Conservation (phyloP, 2,329 filamentous ascomycete species). For the Ascochyta pisi region DNA sequence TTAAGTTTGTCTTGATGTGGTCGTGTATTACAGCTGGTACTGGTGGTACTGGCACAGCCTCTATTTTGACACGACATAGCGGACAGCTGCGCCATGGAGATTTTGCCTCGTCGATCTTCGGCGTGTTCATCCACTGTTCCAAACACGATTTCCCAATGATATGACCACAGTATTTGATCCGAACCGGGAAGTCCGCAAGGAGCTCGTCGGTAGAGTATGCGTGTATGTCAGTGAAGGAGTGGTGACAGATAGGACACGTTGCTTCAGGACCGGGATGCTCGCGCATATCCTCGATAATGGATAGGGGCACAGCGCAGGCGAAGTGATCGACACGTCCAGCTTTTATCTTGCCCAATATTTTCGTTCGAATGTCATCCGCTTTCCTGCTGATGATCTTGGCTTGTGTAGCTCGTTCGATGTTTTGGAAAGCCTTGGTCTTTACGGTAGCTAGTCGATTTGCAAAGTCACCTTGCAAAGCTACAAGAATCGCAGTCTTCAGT, state of each 20-base stretch:
- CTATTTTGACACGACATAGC: slow-evolving; percentile 28
- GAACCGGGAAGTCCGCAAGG: slow-evolving; percentile 31
- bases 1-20: slow-evolving; percentile 16
- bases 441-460: slow-evolving; percentile 12
- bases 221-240: slow-evolving; percentile 23
- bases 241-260: slow-evolving; percentile 28
- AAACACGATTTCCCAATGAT: slow-evolving; percentile 33
- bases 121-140: slow-evolving; percentile 33
- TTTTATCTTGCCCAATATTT: slow-evolving; percentile 7
- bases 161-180: slow-evolving; percentile 38
- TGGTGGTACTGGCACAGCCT: slow-evolving; percentile 8
- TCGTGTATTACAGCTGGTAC: background rate
- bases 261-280: slow-evolving; percentile 17
- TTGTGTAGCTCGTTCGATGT: slow-evolving; percentile 3
- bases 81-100: slow-evolving; percentile 32
- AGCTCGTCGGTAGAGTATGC: slow-evolving; percentile 19
- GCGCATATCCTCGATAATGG: slow-evolving; percentile 2
- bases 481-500: slow-evolving; percentile 16
- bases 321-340: slow-evolving; percentile 25
- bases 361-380: slow-evolving; percentile 3
- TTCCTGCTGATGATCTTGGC: background rate
- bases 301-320: slow-evolving; percentile 28
- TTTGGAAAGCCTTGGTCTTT: background rate
- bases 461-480: slow-evolving; percentile 24
- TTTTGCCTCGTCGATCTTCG: slow-evolving; percentile 27